phyloP scores from a whole-genome alignment of 495 filamentous ascomycete genomes.

The Daldinia decipiens region DNA sequence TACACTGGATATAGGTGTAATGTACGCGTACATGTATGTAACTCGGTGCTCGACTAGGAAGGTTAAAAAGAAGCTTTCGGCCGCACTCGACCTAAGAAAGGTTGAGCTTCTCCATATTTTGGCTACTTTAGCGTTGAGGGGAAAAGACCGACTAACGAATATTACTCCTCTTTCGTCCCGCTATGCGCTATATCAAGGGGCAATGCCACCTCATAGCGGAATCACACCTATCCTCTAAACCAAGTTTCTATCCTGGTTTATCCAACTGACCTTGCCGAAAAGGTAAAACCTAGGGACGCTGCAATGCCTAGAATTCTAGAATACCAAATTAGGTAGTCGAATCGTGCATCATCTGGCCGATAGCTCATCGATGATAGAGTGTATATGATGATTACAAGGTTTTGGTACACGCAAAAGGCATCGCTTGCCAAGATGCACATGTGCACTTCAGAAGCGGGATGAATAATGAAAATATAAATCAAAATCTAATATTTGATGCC shows the following conservation, averaged over 20 bases:
- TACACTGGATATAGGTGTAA: neutral
- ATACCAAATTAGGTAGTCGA: neutral
- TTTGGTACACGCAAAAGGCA: conserved; percentile 14
- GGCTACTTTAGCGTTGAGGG: conserved; percentile 8
- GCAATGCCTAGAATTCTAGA: neutral
- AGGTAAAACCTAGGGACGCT: neutral
- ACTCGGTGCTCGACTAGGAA: conserved; percentile 2
- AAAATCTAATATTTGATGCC: neutral
- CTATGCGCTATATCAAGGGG: neutral
- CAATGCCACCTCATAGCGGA: neutral
- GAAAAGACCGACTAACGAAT: conserved; percentile 18
- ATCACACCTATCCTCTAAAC: neutral
- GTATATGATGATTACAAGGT: conserved; percentile 13
- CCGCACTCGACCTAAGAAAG: neutral
- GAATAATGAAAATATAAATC: conserved; percentile 7
- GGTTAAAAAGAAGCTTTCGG: neutral
- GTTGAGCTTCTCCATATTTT: conserved; percentile 9
- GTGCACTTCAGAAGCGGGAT: conserved; percentile 6
- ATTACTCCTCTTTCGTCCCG: neutral
- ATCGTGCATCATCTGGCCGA: neutral
- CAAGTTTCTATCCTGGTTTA: neutral
- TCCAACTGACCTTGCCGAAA: neutral
- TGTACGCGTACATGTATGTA: neutral
- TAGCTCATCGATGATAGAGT: conserved; percentile 11
- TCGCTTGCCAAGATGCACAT: conserved; percentile 5